Conservation (phyloP, 2,329 filamentous ascomycete genomes). For the Ceratocystis papillata region DNA sequence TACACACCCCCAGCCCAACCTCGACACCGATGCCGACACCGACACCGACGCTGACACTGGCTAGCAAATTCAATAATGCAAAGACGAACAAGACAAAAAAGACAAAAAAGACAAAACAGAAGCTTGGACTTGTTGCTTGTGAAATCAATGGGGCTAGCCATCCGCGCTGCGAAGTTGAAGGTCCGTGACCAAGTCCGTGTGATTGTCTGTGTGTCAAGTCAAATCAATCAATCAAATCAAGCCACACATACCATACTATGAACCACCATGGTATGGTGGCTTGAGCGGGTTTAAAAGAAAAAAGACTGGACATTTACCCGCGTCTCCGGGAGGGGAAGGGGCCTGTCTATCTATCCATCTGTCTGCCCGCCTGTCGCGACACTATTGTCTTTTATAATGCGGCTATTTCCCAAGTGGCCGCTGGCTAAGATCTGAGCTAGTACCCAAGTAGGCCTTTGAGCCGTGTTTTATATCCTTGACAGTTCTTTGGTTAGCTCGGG, state of each 20-base stretch:
- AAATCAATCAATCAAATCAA: conserved; percentile 5
- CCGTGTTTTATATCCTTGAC: conserved; percentile 6
- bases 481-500: not conserved
- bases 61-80: not conserved
- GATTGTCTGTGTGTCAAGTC: conserved; percentile 16
- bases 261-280: too few relatives aligned
- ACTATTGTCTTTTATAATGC: conserved; percentile 12
- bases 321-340: not conserved
- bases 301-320: not conserved
- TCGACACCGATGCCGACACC: not conserved
- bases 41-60: not conserved
- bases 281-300: not conserved
- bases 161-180: not conserved
- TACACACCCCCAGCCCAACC: too few relatives aligned
- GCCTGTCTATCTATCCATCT: too few relatives aligned
- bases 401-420: conserved; percentile 11
- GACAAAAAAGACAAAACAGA: not conserved
- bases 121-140: conserved; percentile 2
- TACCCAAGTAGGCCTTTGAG: conserved; percentile 1
- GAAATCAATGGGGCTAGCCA: not conserved
- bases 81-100: not conserved
- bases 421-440: conserved; percentile 8
- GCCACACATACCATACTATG: not conserved
- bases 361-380: not conserved
- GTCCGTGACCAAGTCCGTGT: conserved; percentile 13